Percentiles rank a stretch among this genome's conserved stretches.
Conservation (phyloP, 306 rosid genomes). For the Ammopiptanthus mongolicus region DNA sequence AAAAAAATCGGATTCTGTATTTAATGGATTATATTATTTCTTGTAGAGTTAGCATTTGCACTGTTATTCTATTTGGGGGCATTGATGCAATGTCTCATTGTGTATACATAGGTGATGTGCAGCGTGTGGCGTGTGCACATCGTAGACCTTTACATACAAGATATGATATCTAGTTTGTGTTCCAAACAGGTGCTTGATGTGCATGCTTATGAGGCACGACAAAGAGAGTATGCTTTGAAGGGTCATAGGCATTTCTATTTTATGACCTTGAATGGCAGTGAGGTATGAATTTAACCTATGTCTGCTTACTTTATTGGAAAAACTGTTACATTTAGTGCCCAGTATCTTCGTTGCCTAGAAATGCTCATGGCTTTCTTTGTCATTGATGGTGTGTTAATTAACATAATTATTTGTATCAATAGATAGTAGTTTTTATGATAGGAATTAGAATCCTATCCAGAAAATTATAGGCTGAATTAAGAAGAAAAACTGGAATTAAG, state of each 20-base stretch:
- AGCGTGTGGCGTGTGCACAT: too few species aligned
- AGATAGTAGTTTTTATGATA: too few species aligned
- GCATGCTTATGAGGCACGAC: slow-evolving; percentile 82
- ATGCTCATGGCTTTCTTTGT: not conserved
- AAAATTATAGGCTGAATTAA: too few species aligned
- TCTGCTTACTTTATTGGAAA: not conserved
- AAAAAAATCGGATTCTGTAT: too few species aligned
- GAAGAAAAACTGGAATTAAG: too few species aligned
- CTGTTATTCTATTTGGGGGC: too few species aligned
- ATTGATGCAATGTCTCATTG: too few species aligned
- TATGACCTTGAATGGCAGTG: slow-evolving; percentile 93
- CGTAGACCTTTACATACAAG: too few species aligned
- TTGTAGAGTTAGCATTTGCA: too few species aligned
- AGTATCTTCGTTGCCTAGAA: not conserved
- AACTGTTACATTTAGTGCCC: not conserved
- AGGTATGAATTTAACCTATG: slow-evolving; percentile 49
- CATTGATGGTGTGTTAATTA: not conserved
- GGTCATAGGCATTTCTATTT: slow-evolving; percentile 97
- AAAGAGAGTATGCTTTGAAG: slow-evolving; percentile 85
- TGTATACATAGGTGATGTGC: too few species aligned
- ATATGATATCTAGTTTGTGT: slow-evolving; percentile 11
- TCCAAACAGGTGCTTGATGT: slow-evolving; percentile 82
- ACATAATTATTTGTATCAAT: not conserved
- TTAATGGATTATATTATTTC: too few species aligned
- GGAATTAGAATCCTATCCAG: too few species aligned